phyloP scores from a whole-genome alignment of 176 grass and related monocot genomes.

The Paspalum vaginatum region DNA sequence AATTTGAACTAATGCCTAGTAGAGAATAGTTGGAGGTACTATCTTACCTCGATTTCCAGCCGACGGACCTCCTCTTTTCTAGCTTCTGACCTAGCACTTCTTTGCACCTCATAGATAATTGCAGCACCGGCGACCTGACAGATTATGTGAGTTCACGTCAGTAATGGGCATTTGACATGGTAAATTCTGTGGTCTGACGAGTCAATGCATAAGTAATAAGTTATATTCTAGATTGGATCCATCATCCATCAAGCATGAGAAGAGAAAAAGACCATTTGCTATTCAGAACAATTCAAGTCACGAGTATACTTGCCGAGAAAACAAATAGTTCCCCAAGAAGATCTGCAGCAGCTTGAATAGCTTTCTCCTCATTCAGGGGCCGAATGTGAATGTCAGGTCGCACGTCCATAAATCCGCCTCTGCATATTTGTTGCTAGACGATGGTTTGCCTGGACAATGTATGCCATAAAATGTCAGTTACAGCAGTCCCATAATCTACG shows the following conservation, averaged over 20 bases:
- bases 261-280: neutral
- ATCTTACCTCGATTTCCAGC: slow-evolving; percentile 74
- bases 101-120: slow-evolving; percentile 94
- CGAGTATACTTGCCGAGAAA: slow-evolving; percentile 58
- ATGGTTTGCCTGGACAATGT: slow-evolving; percentile 72
- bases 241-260: slow-evolving; percentile 1
- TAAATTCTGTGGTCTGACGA: slow-evolving; percentile 31
- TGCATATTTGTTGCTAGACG: slow-evolving; percentile 90
- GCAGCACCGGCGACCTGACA: slow-evolving; percentile 73
- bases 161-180: slow-evolving; percentile 12
- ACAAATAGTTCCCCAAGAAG: slow-evolving; percentile 85
- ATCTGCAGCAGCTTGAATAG: slow-evolving; percentile 92
- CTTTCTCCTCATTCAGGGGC: slow-evolving; percentile 90
- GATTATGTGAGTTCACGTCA: slow-evolving; percentile 32
- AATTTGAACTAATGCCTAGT: neutral
- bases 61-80: slow-evolving; percentile 77
- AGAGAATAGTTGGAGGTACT: slow-evolving; percentile 16
- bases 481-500: slow-evolving; percentile 1
- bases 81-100: slow-evolving; percentile 91
- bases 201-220: slow-evolving; percentile 15
- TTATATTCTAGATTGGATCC: neutral
- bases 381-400: slow-evolving; percentile 72
- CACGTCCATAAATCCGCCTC: slow-evolving; percentile 77
- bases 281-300: neutral
- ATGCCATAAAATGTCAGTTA: slow-evolving; percentile 32